Evolutionary conservation across 73 alveolate species (phyloP).

Genomic region (Paramecium primaurelia): DNA sequence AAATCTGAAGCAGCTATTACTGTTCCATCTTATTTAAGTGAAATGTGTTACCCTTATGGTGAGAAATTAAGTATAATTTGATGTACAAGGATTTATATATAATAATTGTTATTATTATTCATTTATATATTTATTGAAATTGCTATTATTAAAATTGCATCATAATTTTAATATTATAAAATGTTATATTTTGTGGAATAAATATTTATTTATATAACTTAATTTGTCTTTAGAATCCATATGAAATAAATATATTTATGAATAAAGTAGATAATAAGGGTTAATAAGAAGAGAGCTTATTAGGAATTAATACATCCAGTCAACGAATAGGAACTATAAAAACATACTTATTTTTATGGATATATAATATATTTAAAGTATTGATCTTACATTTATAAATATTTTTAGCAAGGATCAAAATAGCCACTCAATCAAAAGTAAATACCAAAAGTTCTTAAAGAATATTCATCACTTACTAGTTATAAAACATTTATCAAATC

Average conservation of each 20-base stretch:
- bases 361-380: not conserved
- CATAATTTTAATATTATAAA: not conserved
- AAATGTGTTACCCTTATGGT: conserved; percentile 8
- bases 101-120: not conserved
- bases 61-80: not conserved
- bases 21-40: not conserved
- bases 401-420: not conserved
- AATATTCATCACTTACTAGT: not conserved
- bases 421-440: not conserved
- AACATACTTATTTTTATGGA: not conserved
- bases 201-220: not conserved
- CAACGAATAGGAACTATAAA: not conserved
- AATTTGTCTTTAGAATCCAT: not conserved
- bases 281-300: not conserved
- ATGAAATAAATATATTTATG: not conserved
- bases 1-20: not conserved
- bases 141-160: not conserved
- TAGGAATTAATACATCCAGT: not conserved
- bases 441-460: not conserved
- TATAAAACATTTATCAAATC: not conserved
- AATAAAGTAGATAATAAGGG: not conserved
- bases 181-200: not conserved
- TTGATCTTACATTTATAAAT: not conserved
- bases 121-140: not conserved
- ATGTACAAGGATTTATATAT: not conserved